Base-by-base conservation (phyloP, 345 rosid species). In the Camelina neglecta region DNA sequence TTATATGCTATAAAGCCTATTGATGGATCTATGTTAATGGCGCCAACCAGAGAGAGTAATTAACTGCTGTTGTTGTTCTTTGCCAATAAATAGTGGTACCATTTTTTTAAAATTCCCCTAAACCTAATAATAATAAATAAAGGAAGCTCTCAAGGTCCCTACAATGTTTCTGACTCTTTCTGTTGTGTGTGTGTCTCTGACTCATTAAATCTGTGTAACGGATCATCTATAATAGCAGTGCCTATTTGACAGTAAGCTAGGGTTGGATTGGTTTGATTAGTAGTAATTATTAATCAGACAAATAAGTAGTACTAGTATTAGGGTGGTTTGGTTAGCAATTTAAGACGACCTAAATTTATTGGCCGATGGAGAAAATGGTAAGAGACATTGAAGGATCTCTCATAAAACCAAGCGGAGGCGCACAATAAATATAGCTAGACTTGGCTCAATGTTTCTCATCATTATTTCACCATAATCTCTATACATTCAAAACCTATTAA, bases 351-450 rank as follows among this genome's bases (percentile, higher is more conserved):
- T 11, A 38, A 21, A 39, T 61, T 4, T 20, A 51, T 36, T 16
- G 20, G 31, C 20, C 33, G 79, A 73, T 73, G 88, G 87, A 57
- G 11, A 15, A 31, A 9, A 47, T 47, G 20, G 10, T 2, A 58
- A 33, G 8, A n/a, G 44, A 60, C 54, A 82, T 83, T 57, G 26
- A 74, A 59, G 85, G 11, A 83, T 35, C 8, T 35, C 86, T 89
- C 18, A 79, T 76, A 8, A 29, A 69, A 59, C 42, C 79, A 72
- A 39, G 86, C 83, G 4, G 93, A 89, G 78, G 75, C 82, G 13
- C 85, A 67, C 93, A 83, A 72, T 88, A 44, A 4, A 44, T 38
- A 35, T 44, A 44, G 15, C 49, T 44, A 87, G 63, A 16, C 24
- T 33, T 84, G 84, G 88, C 50, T 21, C 48, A 24, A 47, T 65